phyloP scores from a whole-genome alignment of 768 basidiomycete genomes.

The Tylopilus intermedius region DNA sequence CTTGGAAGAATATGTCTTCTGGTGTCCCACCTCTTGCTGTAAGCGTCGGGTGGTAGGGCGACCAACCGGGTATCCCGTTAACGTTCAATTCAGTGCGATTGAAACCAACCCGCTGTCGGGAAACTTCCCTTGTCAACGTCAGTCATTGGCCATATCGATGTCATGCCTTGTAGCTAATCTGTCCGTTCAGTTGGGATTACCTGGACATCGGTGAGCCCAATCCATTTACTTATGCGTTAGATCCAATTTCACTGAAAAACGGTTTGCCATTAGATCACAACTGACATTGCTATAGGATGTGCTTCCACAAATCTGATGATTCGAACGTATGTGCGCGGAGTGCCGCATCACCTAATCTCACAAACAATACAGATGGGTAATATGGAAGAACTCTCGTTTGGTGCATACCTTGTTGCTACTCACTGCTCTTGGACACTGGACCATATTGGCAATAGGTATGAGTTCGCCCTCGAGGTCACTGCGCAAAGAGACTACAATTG shows the following conservation, averaged over 20 bases:
- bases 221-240: not conserved
- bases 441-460: constrained; percentile 13
- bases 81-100: constrained; percentile 4
- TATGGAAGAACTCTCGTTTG: constrained; percentile 17
- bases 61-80: not conserved
- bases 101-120: not conserved
- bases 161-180: not conserved
- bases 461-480: too few species aligned
- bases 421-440: constrained; percentile 25
- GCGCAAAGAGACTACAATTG: not conserved
- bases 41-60: not conserved
- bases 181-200: not conserved
- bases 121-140: constrained; percentile 12
- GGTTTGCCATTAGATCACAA: constrained; percentile 2
- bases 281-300: constrained; percentile 10
- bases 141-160: constrained; percentile 4
- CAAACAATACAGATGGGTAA: constrained; percentile 19
- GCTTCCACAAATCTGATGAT: constrained; percentile 23
- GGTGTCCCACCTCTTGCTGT: constrained; percentile 15
- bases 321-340: constrained; percentile 19
- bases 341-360: not conserved
- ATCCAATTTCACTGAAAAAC: not conserved
- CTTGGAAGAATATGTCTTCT: constrained; percentile 18
- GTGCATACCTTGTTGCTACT: constrained; percentile 13
- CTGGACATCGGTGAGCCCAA: constrained; percentile 5